Conservation (phyloP, 371 early-diverging fungal genomes). For the Mortierella sp. region DNA sequence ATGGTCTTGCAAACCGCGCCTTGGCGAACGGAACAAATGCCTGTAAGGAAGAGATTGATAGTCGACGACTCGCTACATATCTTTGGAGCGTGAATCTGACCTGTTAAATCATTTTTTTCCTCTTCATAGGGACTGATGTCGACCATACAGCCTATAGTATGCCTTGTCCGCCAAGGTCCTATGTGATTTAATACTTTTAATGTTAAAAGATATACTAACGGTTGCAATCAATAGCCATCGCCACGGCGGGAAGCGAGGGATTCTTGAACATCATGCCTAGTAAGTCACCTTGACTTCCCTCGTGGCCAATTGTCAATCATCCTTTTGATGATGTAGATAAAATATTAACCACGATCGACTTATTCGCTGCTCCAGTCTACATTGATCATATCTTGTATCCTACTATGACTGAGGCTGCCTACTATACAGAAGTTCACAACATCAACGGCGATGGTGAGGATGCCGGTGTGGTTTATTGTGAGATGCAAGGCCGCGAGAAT, state of each 20-base stretch:
- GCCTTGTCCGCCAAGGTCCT: not conserved
- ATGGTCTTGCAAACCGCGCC: conserved; percentile 77
- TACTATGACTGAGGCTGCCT: conserved; percentile 74
- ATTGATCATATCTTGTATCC: conserved; percentile 80
- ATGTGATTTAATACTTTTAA: not conserved
- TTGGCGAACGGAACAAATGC: conserved; percentile 81
- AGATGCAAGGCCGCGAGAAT: conserved; percentile 63
- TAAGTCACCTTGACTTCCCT: conserved; percentile 16
- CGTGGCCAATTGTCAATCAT: not conserved
- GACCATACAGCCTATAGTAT: conserved; percentile 73
- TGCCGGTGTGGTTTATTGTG: conserved; percentile 61
- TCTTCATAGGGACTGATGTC: conserved; percentile 47
- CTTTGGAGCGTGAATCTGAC: not conserved
- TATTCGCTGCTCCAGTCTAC: conserved; percentile 51
- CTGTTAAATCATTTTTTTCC: not conserved
- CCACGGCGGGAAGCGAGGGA: conserved; percentile 77
- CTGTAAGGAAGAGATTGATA: conserved; percentile 56
- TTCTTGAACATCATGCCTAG: conserved; percentile 71
- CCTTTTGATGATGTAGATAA: not conserved
- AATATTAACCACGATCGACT: not conserved
- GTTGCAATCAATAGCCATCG: conserved; percentile 59
- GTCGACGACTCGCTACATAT: not conserved
- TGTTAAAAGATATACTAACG: not conserved
- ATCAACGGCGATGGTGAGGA: conserved; percentile 59
- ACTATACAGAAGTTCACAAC: conserved; percentile 71